Conservation (phyloP, 805 yeast genomes). For the Pichia eremophila region DNA sequence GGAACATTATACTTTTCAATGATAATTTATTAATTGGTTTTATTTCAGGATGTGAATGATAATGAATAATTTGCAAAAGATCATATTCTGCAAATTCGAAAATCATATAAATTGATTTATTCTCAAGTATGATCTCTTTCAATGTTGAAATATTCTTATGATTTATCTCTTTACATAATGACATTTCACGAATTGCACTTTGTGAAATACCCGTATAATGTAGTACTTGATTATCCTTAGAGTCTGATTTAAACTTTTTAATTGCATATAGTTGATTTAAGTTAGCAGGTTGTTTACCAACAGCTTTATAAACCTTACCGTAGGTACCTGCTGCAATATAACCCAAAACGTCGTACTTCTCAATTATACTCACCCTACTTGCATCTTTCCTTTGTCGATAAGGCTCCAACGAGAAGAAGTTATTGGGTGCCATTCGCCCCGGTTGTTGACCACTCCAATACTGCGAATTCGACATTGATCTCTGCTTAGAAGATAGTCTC, state of each 20-base stretch:
- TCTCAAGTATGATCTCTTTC: constrained; percentile 77
- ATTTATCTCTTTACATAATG: constrained; percentile 77
- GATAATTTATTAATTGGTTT: constrained; percentile 70
- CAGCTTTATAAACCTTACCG: constrained; percentile 90
- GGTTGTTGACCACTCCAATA: constrained; percentile 12
- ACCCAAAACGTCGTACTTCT: constrained; percentile 80
- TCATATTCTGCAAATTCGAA: constrained; percentile 97
- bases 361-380: constrained; percentile 63
- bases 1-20: constrained; percentile 83
- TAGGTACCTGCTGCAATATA: constrained; percentile 98
- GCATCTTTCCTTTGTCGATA: constrained; percentile 58
- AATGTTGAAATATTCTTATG: constrained; percentile 74
- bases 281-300: constrained; percentile 28
- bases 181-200: constrained; percentile 93
- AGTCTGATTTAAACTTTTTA: constrained; percentile 90
- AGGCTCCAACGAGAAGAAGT: constrained; percentile 46
- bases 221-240: constrained; percentile 72
- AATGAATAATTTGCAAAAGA: constrained; percentile 85
- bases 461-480: constrained; percentile 1
- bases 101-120: constrained; percentile 86
- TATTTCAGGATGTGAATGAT: constrained; percentile 83
- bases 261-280: constrained; percentile 57
- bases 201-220: constrained; percentile 95
- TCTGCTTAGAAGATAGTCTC: too few species aligned
- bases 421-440: constrained; percentile 40